A percentile compares a stretch with the other conserved stretches of the same genome.
Conservation (phyloP, 805 yeast species). For the Metschnikowia gelsemii region DNA sequence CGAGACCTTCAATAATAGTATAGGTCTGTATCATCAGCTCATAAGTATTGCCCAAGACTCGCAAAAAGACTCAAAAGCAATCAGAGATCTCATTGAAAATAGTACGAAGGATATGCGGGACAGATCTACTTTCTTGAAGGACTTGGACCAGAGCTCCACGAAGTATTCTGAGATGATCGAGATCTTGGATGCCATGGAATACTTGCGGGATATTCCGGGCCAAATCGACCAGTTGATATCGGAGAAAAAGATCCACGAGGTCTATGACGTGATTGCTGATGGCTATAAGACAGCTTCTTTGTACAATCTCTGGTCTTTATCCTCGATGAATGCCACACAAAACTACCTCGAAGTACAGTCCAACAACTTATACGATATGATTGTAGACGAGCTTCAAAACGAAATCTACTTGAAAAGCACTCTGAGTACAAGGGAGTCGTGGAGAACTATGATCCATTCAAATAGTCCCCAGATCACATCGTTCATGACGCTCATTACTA, state of each 20-base stretch:
- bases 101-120: slow-evolving; percentile 52
- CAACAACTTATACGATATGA: slow-evolving; percentile 61
- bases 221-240: slow-evolving; percentile 64
- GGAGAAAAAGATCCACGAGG: slow-evolving; percentile 67
- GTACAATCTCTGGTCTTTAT: slow-evolving; percentile 56
- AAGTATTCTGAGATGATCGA: slow-evolving; percentile 69
- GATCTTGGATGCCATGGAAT: slow-evolving; percentile 64
- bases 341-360: slow-evolving; percentile 55
- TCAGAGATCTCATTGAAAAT: slow-evolving; percentile 48
- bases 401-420: slow-evolving; percentile 58
- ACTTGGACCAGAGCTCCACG: slow-evolving; percentile 61
- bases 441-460: slow-evolving; percentile 22
- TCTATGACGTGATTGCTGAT: slow-evolving; percentile 52
- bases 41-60: slow-evolving; percentile 63
- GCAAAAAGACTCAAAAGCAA: slow-evolving; percentile 52
- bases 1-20: slow-evolving; percentile 79
- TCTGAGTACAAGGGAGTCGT: slow-evolving; percentile 13
- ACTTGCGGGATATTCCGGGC: slow-evolving; percentile 56
- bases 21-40: slow-evolving; percentile 79
- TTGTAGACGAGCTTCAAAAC: slow-evolving; percentile 73
- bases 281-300: slow-evolving; percentile 47
- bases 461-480: slow-evolving; percentile 38
- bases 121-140: slow-evolving; percentile 57
- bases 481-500: slow-evolving; percentile 32
- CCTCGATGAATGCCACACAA: slow-evolving; percentile 51